These are phyloP conservation scores for Raddia distichophylla DNA, from an alignment of 176 grass and related monocot species.

Conservation along the genomic window DNA sequence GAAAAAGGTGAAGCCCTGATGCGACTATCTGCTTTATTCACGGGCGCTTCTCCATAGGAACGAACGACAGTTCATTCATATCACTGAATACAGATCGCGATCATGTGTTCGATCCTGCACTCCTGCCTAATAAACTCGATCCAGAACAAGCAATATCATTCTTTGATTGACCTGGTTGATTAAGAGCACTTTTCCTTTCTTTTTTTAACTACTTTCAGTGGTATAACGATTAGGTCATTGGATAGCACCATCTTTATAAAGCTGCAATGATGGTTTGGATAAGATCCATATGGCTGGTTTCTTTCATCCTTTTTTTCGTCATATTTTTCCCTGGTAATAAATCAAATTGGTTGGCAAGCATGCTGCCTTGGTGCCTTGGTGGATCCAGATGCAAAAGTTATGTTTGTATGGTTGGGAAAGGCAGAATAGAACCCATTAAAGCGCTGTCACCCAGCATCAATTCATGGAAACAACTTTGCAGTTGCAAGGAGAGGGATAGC, in stretches of 20 bases:
- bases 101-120: not conserved
- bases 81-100: conserved; percentile 2
- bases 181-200: conserved; percentile 9
- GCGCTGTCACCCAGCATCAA: conserved; percentile 29
- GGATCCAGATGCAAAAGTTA: conserved; percentile 43
- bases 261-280: conserved; percentile 43
- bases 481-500: conserved; percentile 39
- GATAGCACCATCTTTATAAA: conserved; percentile 36
- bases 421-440: conserved; percentile 36
- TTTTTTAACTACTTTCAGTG: conserved; percentile 3
- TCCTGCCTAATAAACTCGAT: conserved; percentile 15
- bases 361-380: conserved; percentile 4
- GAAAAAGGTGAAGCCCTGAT: conserved; percentile 35
- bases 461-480: conserved; percentile 46
- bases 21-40: conserved; percentile 35
- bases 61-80: not conserved
- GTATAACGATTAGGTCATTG: conserved; percentile 2
- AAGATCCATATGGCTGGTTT: conserved; percentile 22
- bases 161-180: conserved; percentile 21
- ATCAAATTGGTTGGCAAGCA: conserved; percentile 16
- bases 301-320: not conserved
- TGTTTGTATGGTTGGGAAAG: conserved; percentile 29
- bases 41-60: not conserved
- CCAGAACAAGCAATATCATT: conserved; percentile 33
- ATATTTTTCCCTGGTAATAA: not conserved